Evolutionary conservation across 805 yeast species (phyloP).

Genomic region (Blastobotrys chiropterorum): DNA sequence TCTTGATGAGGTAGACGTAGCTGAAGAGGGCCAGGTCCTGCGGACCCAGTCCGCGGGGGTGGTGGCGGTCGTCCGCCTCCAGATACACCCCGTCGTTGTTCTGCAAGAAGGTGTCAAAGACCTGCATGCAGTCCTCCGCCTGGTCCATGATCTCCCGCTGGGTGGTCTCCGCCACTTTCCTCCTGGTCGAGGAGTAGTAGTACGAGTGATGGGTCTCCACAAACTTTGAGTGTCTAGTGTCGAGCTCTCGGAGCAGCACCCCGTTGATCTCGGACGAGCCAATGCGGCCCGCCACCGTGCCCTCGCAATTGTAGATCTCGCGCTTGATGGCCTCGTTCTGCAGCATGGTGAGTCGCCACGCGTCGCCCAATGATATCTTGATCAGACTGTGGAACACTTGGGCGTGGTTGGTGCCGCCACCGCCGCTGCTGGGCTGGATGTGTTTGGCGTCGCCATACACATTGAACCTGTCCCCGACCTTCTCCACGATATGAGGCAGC

Average conservation of each 20-base stretch:
- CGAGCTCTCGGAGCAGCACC: conserved; percentile 10
- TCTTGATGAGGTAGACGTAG: conserved; percentile 15
- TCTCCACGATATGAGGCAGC: conserved; percentile 18
- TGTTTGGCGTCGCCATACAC: conserved; percentile 6
- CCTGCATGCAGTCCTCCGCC: conserved; percentile 13
- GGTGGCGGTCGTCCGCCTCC: background rate
- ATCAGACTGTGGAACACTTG: conserved; percentile 9
- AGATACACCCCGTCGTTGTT: background rate
- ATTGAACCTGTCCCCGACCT: too few relatives aligned
- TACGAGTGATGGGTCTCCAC: conserved; percentile 7
- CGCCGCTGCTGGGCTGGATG: conserved; percentile 3
- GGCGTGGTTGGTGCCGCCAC: conserved; percentile 6
- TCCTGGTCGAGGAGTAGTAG: background rate
- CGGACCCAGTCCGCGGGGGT: background rate
- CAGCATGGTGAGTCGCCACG: conserved; percentile 17
- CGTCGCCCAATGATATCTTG: conserved; percentile 14
- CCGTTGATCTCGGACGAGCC: conserved; percentile 8
- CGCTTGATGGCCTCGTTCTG: conserved; percentile 2
- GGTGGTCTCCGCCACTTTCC: background rate
- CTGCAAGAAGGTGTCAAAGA: conserved; percentile 7
- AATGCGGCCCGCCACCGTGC: too few relatives aligned
- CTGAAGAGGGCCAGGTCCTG: conserved; percentile 3
- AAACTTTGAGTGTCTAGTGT: conserved; percentile 13
- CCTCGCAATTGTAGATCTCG: conserved; percentile 9
- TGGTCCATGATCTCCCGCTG: conserved; percentile 5